These are phyloP conservation scores for Dinochytrium kinnereticum DNA, from an alignment of 371 early-diverging fungal genomes.

Conservation along the genomic window DNA sequence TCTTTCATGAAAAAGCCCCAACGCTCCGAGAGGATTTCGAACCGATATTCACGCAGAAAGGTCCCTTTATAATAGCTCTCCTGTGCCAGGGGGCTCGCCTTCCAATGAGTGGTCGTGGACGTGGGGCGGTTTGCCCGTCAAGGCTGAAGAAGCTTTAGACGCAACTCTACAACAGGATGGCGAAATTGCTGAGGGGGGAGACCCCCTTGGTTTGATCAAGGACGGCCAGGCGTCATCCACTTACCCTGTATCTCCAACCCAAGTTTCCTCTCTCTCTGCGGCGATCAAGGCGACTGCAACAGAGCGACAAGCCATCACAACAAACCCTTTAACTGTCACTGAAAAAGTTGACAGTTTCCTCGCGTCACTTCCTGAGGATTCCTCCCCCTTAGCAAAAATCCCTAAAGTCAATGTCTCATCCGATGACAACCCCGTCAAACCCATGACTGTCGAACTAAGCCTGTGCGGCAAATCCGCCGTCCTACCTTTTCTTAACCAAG, in stretches of 20 bases:
- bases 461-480: neutral
- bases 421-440: neutral
- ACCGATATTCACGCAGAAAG: neutral
- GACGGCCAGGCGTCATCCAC: too few species aligned
- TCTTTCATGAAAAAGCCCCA: neutral
- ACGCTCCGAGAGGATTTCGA: slow-evolving; percentile 1
- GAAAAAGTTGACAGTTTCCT: slow-evolving; percentile 14
- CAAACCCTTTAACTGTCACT: neutral
- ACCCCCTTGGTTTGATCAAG: neutral
- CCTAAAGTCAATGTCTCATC: too few species aligned
- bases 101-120: slow-evolving; percentile 49
- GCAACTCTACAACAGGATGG: neutral
- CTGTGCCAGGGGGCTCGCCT: slow-evolving; percentile 4
- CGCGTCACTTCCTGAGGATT: neutral
- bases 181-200: neutral
- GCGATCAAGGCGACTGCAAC: neutral
- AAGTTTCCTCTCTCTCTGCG: neutral
- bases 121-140: slow-evolving; percentile 52
- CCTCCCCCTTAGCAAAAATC: neutral
- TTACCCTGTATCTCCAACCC: neutral
- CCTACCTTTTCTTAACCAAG: neutral
- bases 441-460: slow-evolving; percentile 37
- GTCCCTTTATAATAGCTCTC: neutral
- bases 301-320: neutral
- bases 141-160: slow-evolving; percentile 20